These are phyloP conservation scores for Nakazawaea peltata DNA, from an alignment of 805 yeast genomes.

Conservation along the genomic window DNA sequence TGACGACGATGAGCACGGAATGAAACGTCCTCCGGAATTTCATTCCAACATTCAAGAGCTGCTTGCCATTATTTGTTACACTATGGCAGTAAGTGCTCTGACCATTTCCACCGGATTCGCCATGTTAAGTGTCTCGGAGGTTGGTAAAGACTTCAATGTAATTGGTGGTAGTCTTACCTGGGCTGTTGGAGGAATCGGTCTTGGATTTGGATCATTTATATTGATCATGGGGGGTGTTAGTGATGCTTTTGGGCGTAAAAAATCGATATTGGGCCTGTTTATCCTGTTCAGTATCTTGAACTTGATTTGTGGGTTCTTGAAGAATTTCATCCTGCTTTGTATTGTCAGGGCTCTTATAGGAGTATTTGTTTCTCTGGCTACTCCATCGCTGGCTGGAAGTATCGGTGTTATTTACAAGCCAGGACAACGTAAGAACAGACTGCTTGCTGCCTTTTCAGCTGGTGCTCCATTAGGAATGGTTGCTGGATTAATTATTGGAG, in stretches of 20 bases:
- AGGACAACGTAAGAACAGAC: conserved; percentile 31
- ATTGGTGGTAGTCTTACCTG: conserved; percentile 35
- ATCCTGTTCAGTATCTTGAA: conserved; percentile 22
- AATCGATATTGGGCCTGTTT: conserved; percentile 27
- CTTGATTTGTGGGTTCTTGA: conserved; percentile 29
- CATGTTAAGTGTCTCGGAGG: conserved; percentile 27
- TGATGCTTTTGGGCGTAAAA: conserved; percentile 37
- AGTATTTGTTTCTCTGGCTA: conserved; percentile 31
- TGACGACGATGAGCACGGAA: no score
- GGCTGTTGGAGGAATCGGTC: conserved; percentile 30
- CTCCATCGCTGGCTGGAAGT: conserved; percentile 41
- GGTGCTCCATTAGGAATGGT: conserved; percentile 44
- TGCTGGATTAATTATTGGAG: conserved; percentile 33
- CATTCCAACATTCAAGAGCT: conserved; percentile 24
- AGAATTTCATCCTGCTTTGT: conserved; percentile 27
- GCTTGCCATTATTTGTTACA: conserved; percentile 22
- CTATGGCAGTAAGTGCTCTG: conserved; percentile 34
- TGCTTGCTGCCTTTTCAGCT: conserved; percentile 32
- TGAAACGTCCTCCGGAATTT: conserved; percentile 21
- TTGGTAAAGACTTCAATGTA: conserved; percentile 26
- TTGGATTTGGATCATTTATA: conserved; percentile 35
- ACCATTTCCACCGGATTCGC: conserved; percentile 27
- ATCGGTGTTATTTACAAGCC: conserved; percentile 32
- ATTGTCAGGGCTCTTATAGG: conserved; percentile 39
- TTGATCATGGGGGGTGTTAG: conserved; percentile 39